These are phyloP conservation scores for Ogataea hybrid DNA, from an alignment of 1,139 yeast species.

Conservation along the genomic window DNA sequence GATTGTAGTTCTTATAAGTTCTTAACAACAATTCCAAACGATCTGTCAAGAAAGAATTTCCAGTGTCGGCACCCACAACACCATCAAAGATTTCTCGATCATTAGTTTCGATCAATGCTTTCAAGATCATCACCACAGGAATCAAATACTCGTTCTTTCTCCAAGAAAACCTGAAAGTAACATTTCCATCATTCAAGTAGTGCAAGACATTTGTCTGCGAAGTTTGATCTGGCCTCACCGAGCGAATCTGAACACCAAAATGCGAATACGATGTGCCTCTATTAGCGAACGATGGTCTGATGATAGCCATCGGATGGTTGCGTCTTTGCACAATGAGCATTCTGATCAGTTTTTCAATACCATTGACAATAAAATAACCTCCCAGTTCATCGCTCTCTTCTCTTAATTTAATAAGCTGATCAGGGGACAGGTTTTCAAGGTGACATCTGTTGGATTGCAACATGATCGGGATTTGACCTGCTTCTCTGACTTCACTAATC, in stretches of 20 bases:
- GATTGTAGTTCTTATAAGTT: conserved; percentile 76
- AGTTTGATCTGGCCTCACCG: conserved; percentile 95
- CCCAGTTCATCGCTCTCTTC: conserved; percentile 97
- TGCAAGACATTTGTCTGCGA: conserved; percentile 97
- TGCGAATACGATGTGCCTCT: conserved; percentile 90
- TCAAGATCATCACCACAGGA: conserved; percentile 89
- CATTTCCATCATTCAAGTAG: conserved; percentile 93
- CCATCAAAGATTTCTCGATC: conserved; percentile 97
- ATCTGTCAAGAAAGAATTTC: conserved; percentile 93
- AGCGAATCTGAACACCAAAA: conserved; percentile 91
- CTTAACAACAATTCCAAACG: conserved; percentile 92
- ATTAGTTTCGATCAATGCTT: conserved; percentile 85
- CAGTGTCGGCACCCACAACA: conserved; percentile 82
- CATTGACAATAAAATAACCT: conserved; percentile 94
- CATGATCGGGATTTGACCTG: conserved; percentile 92
- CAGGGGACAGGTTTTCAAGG: conserved; percentile 77
- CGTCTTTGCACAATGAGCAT: conserved; percentile 98
- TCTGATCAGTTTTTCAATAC: conserved; percentile 93
- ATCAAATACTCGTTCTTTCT: conserved; percentile 91
- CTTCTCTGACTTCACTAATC: conserved; percentile 79
- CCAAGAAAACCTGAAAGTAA: conserved; percentile 96
- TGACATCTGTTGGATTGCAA: conserved; percentile 88
- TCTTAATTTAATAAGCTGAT: conserved; percentile 69
- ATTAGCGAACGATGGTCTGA: conserved; percentile 90
- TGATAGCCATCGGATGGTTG: conserved; percentile 96